Evolutionary conservation across 202 grass and related monocot species (phyloP), one percentile per base, ranked within the genome.

Genomic region (Setaria italica): DNA sequence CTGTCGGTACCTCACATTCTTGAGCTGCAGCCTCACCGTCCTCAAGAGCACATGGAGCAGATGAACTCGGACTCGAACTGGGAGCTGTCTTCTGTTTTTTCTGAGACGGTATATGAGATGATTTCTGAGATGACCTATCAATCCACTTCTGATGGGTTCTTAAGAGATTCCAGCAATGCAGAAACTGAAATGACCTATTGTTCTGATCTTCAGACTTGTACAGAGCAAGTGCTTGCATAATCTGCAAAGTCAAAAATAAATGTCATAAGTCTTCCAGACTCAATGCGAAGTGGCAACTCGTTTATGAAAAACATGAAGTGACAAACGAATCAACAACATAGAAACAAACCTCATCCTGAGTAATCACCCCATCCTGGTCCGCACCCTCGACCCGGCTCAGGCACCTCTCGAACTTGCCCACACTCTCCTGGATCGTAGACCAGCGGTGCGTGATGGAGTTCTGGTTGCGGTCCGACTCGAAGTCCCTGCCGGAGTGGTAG

Each of bases 71-170:
- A 41, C 51, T 58, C 13, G 73, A 76, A 42, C 54, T 41, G 51
- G 53, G 9, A 17, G 53, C 11, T 4, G 4, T 54, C 63, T 37
- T 68, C 62, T 67, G 63, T 4, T 14, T 14, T 9, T 80, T 80
- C 6, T 54, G 46, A 9, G 47, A 50, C 47, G 47, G 7, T 7
- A 43, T 43, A 5, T 43, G 42, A 7, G 7, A 53, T 13, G 20
- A 12, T 37, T 68, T 67, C 10, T 80, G 77, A 4, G 77, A 68
- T 11, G 33, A 39, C 78, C 63, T 68, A 5, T 68, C 47, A 1
- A 80, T 80, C 78, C 78, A 80, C 32, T 80, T 80, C 49, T 41
- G 63, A 34, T 80, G 78, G 9, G 12, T 41, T 53, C 63, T 54
- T 9, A 80, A 15, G 10, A 80, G 0, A 25, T 55, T 54, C 78